Evolutionary conservation across 2,329 filamentous ascomycete genomes (phyloP), one percentile per base, ranked within the genome.

Genomic region (Zalaria sp.): DNA sequence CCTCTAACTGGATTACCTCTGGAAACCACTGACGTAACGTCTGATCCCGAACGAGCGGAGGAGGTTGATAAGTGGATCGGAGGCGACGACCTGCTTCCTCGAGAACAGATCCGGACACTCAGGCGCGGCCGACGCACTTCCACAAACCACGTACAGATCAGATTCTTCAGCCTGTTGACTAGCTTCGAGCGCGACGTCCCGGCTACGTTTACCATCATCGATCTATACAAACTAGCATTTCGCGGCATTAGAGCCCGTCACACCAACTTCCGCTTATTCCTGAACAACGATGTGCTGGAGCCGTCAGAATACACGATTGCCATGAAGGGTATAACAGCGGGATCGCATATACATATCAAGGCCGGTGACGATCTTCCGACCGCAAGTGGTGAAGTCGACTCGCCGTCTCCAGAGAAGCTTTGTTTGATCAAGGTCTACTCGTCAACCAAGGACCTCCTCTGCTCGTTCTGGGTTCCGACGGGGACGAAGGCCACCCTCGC

Each of bases 1-100:
- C 60, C 60, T 4, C 48, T 54, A 35, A 59, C 57, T 2, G 56
- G 58, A 4, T 46, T 59, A 3, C 37, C 41, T 3, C 46, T 59
- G 4, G 11, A 39, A 3, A 47, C 51, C 35, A 52, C 47, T 4
- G 43, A 46, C 10, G 36, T 60, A 7, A 39, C 40, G 3, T 45
- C 47, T 3, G 50, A 62, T 32, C 38, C 46, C 9, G 36, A 34
- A 4, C 39, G 53, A 5, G 49, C 53, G 5, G 42, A 48, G 18
- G 38, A 46, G n/a, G 52, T 53, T n/a, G 39, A 40, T 8, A 38
- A 34, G 2, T 61, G 56, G 54, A 42, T 56, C 5, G 27, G 37
- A 9, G 49, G 41, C 25, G 37, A 40, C 8, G 45, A 48, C 25
- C 18, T 49, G 3, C 27, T 42, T 10, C 26, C 36, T 9, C 32